Evolutionary conservation across 345 rosid species (phyloP).

Genomic region (Triadica sebifera): DNA sequence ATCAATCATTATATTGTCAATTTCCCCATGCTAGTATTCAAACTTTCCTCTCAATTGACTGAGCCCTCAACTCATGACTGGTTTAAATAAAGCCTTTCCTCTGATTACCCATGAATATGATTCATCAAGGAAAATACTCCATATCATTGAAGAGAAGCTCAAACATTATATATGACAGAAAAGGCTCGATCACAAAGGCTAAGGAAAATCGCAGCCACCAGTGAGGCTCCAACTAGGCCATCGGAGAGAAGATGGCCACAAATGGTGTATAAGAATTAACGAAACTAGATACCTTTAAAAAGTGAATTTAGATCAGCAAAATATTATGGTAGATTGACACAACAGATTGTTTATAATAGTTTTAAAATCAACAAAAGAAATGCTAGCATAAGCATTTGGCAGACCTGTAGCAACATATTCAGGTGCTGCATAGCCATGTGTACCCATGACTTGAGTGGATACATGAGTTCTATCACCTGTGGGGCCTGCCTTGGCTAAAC

Average conservation of each 20-base stretch:
- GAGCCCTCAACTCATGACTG: neutral
- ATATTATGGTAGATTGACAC: too few species aligned
- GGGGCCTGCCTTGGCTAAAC: conserved; percentile 97
- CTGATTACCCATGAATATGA: neutral
- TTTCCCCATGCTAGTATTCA: neutral
- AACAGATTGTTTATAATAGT: neutral
- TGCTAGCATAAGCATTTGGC: conserved; percentile 12
- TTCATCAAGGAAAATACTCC: too few species aligned
- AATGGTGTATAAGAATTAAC: neutral
- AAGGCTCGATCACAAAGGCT: neutral
- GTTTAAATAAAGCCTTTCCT: neutral
- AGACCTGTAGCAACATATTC: conserved; percentile 96
- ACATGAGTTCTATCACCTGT: conserved; percentile 97
- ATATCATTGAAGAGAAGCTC: too few species aligned
- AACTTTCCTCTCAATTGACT: neutral
- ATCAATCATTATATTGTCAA: neutral
- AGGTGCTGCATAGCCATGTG: conserved; percentile 96
- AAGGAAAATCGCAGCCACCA: neutral
- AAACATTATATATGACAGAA: neutral
- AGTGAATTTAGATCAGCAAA: neutral
- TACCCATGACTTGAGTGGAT: conserved; percentile 96
- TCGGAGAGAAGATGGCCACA: neutral
- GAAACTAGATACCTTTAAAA: conserved; percentile 2
- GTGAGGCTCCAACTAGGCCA: neutral
- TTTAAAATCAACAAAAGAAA: neutral